Evolutionary conservation across 768 basidiomycete species (phyloP).

Genomic region (Mycena epipterygia): DNA sequence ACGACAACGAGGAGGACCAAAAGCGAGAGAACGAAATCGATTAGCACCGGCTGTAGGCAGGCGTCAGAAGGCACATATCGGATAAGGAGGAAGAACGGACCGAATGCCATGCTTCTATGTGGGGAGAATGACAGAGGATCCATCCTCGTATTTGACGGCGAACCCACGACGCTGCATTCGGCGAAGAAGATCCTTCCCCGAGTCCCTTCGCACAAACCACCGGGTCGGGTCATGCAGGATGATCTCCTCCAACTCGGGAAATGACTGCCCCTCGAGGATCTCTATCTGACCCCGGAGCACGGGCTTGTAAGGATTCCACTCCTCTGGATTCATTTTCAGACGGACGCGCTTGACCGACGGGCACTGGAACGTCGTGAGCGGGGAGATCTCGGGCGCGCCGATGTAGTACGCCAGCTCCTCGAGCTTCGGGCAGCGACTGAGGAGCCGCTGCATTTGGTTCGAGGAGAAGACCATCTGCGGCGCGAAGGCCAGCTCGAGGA

Average conservation of each 20-base stretch:
- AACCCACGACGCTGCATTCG: background rate
- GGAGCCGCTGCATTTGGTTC: conserved; percentile 17
- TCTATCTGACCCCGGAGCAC: conserved; percentile 21
- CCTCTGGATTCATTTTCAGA: conserved; percentile 18
- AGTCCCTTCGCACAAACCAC: conserved; percentile 8
- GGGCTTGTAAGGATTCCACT: conserved; percentile 18
- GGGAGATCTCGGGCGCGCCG: conserved; percentile 28
- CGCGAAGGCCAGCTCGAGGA: conserved; percentile 27
- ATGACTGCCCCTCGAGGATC: conserved; percentile 9
- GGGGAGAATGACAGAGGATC: conserved; percentile 26
- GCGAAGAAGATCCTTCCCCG: conserved; percentile 11
- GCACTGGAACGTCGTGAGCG: background rate
- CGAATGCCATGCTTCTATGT: no score
- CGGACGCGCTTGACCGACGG: conserved; percentile 17
- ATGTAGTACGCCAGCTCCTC: conserved; percentile 26
- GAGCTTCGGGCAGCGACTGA: conserved; percentile 19
- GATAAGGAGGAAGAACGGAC: no score
- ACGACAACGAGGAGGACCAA: no score
- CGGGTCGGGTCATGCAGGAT: conserved; percentile 9
- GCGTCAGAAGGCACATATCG: no score
- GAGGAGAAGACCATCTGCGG: conserved; percentile 27
- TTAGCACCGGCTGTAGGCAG: no score
- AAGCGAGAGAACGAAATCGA: no score
- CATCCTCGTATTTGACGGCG: conserved; percentile 10
- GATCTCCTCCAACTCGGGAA: conserved; percentile 15